phyloP scores from a whole-genome alignment of 2,329 filamentous ascomycete species.

The Thielaviopsis musarum region DNA sequence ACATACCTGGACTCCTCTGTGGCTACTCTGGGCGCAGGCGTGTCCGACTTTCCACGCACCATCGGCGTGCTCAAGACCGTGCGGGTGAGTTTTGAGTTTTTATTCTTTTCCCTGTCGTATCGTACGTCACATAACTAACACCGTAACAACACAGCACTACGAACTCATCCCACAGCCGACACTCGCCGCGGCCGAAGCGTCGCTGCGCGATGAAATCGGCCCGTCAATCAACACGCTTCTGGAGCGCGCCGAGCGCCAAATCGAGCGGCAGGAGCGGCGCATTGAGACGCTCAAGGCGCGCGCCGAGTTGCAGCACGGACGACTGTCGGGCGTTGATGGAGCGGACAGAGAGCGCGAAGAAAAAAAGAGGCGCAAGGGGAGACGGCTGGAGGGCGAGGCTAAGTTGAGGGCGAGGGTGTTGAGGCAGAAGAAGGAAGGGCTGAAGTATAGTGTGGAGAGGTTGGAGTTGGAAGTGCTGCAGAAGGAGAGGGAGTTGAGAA shows the following conservation, averaged over 20 bases:
- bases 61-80: constrained; percentile 39
- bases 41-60: constrained; percentile 41
- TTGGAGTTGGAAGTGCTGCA: constrained; percentile 77
- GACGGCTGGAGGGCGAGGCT: constrained; percentile 34
- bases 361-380: background rate
- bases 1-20: constrained; percentile 44
- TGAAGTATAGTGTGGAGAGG: constrained; percentile 75
- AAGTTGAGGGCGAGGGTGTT: constrained; percentile 41
- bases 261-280: constrained; percentile 66
- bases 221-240: constrained; percentile 69
- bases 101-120: no score
- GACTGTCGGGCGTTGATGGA: constrained; percentile 21
- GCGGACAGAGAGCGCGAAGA: constrained; percentile 10
- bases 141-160: constrained; percentile 51
- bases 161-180: constrained; percentile 79
- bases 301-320: constrained; percentile 66
- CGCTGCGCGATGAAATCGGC: constrained; percentile 76
- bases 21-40: constrained; percentile 35
- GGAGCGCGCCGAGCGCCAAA: constrained; percentile 63
- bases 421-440: constrained; percentile 64
- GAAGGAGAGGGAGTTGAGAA: constrained; percentile 42
- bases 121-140: no score
- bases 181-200: constrained; percentile 64
- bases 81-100: constrained; percentile 28
- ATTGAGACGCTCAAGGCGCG: constrained; percentile 73